phyloP scores from a whole-genome alignment of 1,139 yeast genomes.

The Hanseniaspora uvarum region DNA sequence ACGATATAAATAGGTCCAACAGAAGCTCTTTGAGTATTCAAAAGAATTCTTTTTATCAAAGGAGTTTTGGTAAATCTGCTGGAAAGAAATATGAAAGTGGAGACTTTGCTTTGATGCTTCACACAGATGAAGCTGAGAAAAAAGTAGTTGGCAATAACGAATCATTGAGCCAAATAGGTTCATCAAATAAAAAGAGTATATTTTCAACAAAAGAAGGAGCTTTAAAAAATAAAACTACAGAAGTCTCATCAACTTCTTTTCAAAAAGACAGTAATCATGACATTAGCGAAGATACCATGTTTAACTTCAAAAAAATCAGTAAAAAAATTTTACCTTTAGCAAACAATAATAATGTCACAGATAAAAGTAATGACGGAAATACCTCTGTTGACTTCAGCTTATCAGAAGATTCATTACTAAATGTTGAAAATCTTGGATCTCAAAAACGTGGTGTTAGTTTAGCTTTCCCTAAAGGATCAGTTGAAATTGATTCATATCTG shows the following conservation, averaged over 20 bases:
- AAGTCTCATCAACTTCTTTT: not conserved
- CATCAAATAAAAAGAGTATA: not conserved
- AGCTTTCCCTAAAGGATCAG: not conserved
- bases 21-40: not conserved
- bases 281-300: constrained; percentile 1
- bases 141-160: not conserved
- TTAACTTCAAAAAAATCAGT: constrained; percentile 9
- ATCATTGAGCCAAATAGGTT: not conserved
- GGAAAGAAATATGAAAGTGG: not conserved
- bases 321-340: constrained; percentile 5
- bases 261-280: not conserved
- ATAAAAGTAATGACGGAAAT: not conserved
- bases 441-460: not conserved
- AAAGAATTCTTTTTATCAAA: not conserved
- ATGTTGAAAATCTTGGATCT: not conserved
- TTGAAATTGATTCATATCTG: constrained; percentile 15
- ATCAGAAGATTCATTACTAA: not conserved
- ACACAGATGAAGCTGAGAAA: not conserved
- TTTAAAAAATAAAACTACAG: not conserved
- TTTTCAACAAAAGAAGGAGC: not conserved
- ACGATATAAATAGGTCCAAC: constrained; percentile 20
- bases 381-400: not conserved
- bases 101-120: not conserved
- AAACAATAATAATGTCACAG: not conserved
- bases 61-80: not conserved